A percentile compares a stretch with the other conserved stretches of the same genome.
These are phyloP conservation scores for Gonium pectorale DNA, from an alignment of 139 green algal species.

Conservation along the genomic window DNA sequence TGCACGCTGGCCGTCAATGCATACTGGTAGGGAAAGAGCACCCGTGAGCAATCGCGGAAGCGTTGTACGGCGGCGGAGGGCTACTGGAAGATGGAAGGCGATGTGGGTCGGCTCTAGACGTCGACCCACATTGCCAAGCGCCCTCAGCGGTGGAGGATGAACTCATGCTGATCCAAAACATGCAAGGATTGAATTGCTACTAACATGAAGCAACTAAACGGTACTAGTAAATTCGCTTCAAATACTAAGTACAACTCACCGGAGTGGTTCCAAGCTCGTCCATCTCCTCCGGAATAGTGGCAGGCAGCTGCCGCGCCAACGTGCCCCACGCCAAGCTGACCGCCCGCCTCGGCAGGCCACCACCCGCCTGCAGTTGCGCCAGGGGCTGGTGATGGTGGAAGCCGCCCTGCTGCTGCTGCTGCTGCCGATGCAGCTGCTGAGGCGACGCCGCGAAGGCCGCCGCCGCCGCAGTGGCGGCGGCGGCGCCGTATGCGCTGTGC, in stretches of 20 bases:
- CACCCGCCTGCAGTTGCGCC: neutral
- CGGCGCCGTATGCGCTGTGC: neutral
- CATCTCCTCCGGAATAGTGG: constrained; percentile 25
- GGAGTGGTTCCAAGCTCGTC: neutral
- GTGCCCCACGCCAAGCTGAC: neutral
- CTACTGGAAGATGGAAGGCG: neutral
- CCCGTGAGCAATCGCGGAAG: no score
- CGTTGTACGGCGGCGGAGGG: no score
- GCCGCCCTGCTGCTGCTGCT: neutral
- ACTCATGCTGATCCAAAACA: neutral
- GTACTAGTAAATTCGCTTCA: no score
- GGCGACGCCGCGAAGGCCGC: neutral
- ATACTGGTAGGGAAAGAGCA: no score
- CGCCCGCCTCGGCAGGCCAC: neutral
- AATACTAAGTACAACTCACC: no score
- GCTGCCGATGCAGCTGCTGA: neutral
- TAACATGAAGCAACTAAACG: no score
- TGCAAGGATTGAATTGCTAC: no score
- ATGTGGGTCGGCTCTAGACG: neutral
- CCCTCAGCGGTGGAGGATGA: neutral
- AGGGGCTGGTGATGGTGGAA: neutral
- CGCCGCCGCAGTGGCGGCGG: neutral
- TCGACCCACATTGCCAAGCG: neutral
- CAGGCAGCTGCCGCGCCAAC: neutral
- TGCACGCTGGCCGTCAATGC: neutral